phyloP scores from a whole-genome alignment of 352 stramenopile species.

The Pythium coloratum region DNA sequence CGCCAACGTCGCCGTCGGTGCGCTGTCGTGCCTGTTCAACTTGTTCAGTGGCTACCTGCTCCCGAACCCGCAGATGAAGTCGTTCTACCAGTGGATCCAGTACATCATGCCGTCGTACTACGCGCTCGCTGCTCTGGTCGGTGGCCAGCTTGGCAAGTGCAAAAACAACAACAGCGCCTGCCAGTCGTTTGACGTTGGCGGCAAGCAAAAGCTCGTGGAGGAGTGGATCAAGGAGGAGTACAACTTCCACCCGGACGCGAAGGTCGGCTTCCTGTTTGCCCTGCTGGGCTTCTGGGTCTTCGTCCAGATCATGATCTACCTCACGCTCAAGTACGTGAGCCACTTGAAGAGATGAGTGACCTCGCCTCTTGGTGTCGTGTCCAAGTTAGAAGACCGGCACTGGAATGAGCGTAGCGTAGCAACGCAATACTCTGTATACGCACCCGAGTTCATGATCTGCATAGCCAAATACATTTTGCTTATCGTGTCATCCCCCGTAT shows the following conservation, averaged over 20 bases:
- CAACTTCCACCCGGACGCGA: slow-evolving; percentile 49
- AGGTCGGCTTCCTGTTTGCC: slow-evolving; percentile 47
- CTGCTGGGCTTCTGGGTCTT: slow-evolving; percentile 59
- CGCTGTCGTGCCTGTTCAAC: slow-evolving; percentile 68
- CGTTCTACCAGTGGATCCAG: slow-evolving; percentile 69
- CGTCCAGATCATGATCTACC: slow-evolving; percentile 53
- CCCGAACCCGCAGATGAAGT: slow-evolving; percentile 49
- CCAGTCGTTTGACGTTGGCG: slow-evolving; percentile 13
- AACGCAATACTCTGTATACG: neutral
- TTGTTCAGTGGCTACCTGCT: slow-evolving; percentile 64
- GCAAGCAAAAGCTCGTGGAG: slow-evolving; percentile 25
- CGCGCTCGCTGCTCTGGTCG: slow-evolving; percentile 42
- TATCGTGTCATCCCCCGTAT: neutral
- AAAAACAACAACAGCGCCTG: slow-evolving; percentile 29
- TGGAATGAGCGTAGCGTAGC: neutral
- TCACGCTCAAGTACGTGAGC: slow-evolving; percentile 69
- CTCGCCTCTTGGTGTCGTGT: neutral
- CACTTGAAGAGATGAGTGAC: slow-evolving; percentile 59
- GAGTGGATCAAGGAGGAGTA: slow-evolving; percentile 43
- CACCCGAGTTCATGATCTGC: neutral
- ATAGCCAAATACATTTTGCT: neutral
- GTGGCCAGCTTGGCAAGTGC: slow-evolving; percentile 40
- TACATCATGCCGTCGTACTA: slow-evolving; percentile 67
- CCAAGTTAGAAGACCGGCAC: neutral
- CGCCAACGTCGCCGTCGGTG: slow-evolving; percentile 69